These are phyloP conservation scores for Rhinocladiella similis DNA, from an alignment of 2,329 filamentous ascomycete species.

Conservation along the genomic window DNA sequence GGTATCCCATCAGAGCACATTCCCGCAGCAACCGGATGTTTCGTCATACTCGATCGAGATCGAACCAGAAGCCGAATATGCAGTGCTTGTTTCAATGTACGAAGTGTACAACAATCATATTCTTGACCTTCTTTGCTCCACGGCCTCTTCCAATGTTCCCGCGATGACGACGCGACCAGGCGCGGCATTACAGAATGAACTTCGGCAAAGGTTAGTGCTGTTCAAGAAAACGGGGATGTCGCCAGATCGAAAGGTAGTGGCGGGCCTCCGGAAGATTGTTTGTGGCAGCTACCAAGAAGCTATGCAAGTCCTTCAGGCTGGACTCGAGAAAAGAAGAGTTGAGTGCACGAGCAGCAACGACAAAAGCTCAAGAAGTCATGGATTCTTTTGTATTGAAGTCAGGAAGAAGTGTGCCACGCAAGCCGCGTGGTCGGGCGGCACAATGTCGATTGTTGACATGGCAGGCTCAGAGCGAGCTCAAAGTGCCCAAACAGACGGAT, in stretches of 20 bases:
- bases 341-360: constrained; percentile 92
- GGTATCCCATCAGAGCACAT: constrained; percentile 66
- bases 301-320: constrained; percentile 84
- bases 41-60: constrained; percentile 66
- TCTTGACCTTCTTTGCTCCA: constrained; percentile 78
- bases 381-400: constrained; percentile 93
- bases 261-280: constrained; percentile 85
- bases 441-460: constrained; percentile 28
- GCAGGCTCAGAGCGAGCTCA: constrained; percentile 82
- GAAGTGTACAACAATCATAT: constrained; percentile 99
- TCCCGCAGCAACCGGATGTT: constrained; percentile 75
- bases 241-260: constrained; percentile 90
- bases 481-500: constrained; percentile 91
- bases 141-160: constrained; percentile 42
- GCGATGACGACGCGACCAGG: constrained; percentile 42
- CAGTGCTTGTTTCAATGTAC: constrained; percentile 93
- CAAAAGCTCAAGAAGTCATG: constrained; percentile 86
- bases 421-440: constrained; percentile 51
- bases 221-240: constrained; percentile 92
- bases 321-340: constrained; percentile 80
- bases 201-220: constrained; percentile 73
- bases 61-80: constrained; percentile 74
- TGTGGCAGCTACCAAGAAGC: constrained; percentile 82
- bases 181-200: constrained; percentile 61
- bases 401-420: constrained; percentile 70